Conservation (phyloP, 192 early-diverging fungal genomes). For the Thamnidium elegans region DNA sequence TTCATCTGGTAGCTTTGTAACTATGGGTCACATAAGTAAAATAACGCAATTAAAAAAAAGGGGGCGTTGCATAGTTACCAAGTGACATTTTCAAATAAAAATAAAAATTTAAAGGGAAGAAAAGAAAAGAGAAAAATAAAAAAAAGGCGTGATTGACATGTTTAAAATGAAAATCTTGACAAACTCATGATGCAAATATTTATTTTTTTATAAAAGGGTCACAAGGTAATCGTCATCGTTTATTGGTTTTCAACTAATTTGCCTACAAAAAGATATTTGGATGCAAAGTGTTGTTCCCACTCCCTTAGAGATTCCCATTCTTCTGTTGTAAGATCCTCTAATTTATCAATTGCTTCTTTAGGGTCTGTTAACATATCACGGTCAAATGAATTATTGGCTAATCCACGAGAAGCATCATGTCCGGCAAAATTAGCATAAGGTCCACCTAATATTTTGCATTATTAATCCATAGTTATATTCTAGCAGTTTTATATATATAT, state of each 20-base stretch:
- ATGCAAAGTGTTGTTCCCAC: conserved; percentile 78
- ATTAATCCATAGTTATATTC: too few relatives aligned
- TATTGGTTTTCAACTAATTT: conserved; percentile 56
- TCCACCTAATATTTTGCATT: conserved; percentile 52
- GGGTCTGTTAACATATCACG: conserved; percentile 63
- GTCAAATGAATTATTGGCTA: conserved; percentile 88
- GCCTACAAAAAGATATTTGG: conserved; percentile 77
- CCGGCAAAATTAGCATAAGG: conserved; percentile 97
- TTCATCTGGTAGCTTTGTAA: conserved; percentile 29
- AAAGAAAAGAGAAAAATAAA: neutral
- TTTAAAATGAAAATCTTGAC: conserved; percentile 14
- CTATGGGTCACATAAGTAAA: neutral
- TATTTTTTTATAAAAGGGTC: conserved; percentile 7
- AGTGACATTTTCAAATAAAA: neutral
- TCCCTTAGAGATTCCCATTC: conserved; percentile 74
- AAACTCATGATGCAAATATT: conserved; percentile 5
- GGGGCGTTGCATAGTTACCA: too few relatives aligned
- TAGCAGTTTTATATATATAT: too few relatives aligned
- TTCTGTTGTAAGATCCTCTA: conserved; percentile 71
- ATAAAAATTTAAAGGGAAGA: too few relatives aligned
- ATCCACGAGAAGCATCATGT: conserved; percentile 90
- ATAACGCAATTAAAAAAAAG: neutral
- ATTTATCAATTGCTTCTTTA: conserved; percentile 72
- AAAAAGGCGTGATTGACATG: conserved; percentile 10
- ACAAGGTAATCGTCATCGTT: conserved; percentile 2